Percentiles rank a stretch among this genome's conserved stretches.
phyloP scores from a whole-genome alignment of 2,329 filamentous ascomycete genomes.

The Paecilomyces dactylethromorphus region DNA sequence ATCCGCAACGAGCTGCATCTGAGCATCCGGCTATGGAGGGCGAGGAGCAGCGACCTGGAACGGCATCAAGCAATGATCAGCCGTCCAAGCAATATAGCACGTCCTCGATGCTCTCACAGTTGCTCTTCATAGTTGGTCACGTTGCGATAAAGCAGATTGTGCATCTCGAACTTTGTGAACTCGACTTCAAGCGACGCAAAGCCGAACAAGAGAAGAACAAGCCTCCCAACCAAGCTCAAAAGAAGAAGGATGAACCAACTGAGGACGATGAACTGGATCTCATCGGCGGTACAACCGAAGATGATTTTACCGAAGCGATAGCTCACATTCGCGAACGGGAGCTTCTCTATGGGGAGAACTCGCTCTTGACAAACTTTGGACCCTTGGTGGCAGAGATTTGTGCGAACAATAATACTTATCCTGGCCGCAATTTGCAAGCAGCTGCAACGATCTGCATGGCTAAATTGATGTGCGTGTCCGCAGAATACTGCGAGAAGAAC shows the following conservation, averaged over 20 bases:
- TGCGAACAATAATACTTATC: conserved; percentile 87
- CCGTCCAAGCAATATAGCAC: conserved; percentile 56
- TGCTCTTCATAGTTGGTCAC: conserved; percentile 92
- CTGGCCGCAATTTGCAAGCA: conserved; percentile 82
- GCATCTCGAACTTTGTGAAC: conserved; percentile 91
- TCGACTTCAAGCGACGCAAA: conserved; percentile 96
- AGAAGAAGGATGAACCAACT: conserved; percentile 50
- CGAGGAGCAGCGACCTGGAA: conserved; percentile 27
- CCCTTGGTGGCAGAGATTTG: conserved; percentile 90
- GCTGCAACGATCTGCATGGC: conserved; percentile 90
- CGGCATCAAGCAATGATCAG: conserved; percentile 26
- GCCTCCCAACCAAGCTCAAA: conserved; percentile 34
- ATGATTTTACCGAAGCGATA: conserved; percentile 86
- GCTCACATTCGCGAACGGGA: conserved; percentile 78
- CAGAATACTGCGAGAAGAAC: conserved; percentile 92
- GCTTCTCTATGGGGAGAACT: conserved; percentile 73
- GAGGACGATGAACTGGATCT: conserved; percentile 88
- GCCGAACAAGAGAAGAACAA: conserved; percentile 44
- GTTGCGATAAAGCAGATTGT: conserved; percentile 99
- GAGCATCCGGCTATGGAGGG: conserved; percentile 20
- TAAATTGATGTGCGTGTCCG: conserved; percentile 97
- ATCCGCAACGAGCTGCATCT: conserved; percentile 19
- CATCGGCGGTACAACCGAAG: conserved; percentile 92
- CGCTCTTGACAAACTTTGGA: conserved; percentile 83
- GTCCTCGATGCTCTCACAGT: conserved; percentile 71